These are phyloP conservation scores for Cubamyces lactineus DNA, from an alignment of 768 basidiomycete species.

Conservation along the genomic window DNA sequence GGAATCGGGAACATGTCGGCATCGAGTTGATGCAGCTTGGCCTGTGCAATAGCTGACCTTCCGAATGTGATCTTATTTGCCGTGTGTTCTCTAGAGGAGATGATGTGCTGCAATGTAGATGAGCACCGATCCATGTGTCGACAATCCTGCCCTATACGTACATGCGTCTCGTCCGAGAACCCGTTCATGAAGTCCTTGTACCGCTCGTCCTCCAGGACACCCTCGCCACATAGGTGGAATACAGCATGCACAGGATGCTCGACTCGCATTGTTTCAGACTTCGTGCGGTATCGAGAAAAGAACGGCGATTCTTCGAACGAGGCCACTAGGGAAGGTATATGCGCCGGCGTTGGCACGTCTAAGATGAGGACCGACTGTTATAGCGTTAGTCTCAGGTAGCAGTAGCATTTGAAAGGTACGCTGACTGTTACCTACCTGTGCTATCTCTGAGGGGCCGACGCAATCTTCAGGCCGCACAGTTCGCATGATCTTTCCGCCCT, in stretches of 20 bases:
- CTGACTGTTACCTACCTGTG: constrained; percentile 42
- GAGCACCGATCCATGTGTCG: not conserved
- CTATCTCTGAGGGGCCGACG: constrained; percentile 54
- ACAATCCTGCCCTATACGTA: constrained; percentile 40
- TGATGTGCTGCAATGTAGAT: constrained; percentile 59
- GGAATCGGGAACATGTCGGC: constrained; percentile 72
- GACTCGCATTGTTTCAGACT: constrained; percentile 41
- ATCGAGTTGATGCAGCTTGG: constrained; percentile 75
- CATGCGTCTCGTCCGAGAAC: constrained; percentile 63
- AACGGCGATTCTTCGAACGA: constrained; percentile 51
- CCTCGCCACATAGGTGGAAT: constrained; percentile 74
- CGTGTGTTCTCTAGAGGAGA: constrained; percentile 65
- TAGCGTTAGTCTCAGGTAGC: not conserved
- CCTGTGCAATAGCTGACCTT: constrained; percentile 69
- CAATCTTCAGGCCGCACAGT: constrained; percentile 64
- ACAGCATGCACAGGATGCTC: constrained; percentile 54
- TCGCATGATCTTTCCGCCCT: constrained; percentile 46
- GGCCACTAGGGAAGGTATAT: constrained; percentile 55
- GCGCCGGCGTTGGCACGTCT: constrained; percentile 66
- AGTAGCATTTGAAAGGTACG: not conserved
- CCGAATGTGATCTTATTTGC: constrained; percentile 75
- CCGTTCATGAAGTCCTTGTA: constrained; percentile 75
- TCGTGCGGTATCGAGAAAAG: constrained; percentile 53
- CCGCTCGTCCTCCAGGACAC: constrained; percentile 67
- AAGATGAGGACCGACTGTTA: constrained; percentile 60